Base-by-base conservation (phyloP, 192 early-diverging fungal species). In the Pilobolus umbonatus region DNA sequence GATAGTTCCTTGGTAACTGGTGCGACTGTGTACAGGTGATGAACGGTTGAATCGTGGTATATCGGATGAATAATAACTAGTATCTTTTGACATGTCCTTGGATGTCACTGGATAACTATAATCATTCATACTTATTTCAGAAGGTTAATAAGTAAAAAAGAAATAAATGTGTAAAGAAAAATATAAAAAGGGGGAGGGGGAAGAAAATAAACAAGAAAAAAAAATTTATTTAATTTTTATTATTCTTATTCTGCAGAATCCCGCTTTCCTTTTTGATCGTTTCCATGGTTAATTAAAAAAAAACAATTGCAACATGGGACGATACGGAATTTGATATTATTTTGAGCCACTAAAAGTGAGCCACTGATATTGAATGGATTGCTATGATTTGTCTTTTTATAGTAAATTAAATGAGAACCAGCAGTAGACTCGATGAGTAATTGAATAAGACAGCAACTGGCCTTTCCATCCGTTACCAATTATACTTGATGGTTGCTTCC, bases 261-360 rank as follows among this genome's bases (percentile, higher is more conserved):
- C 55, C 55, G 55, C 30, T 42, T 42, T 57, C 45, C 45, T 57
- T 40, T 42, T 56, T 42, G n/a, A n/a, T n/a, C n/a, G n/a, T n/a
- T n/a, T n/a, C n/a, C n/a, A n/a, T n/a, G n/a, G n/a, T n/a, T n/a
- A n/a, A n/a, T n/a, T n/a, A n/a, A n/a, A n/a, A n/a, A n/a, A n/a
- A n/a, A n/a, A n/a, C n/a, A n/a, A n/a, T n/a, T n/a, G n/a, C n/a
- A n/a, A n/a, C n/a, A n/a, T n/a, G n/a, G n/a, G n/a, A n/a, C n/a
- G n/a, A n/a, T n/a, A n/a, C n/a, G n/a, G n/a, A n/a, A n/a, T n/a
- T n/a, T n/a, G n/a, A n/a, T n/a, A n/a, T n/a, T n/a, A n/a, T n/a
- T n/a, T n/a, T n/a, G n/a, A n/a, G n/a, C n/a, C n/a, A n/a, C n/a
- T n/a, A n/a, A n/a, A n/a, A n/a, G n/a, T n/a, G n/a, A n/a, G n/a